These are phyloP conservation scores for Cicer arietinum DNA, from an alignment of 306 rosid genomes.

Conservation along the genomic window DNA sequence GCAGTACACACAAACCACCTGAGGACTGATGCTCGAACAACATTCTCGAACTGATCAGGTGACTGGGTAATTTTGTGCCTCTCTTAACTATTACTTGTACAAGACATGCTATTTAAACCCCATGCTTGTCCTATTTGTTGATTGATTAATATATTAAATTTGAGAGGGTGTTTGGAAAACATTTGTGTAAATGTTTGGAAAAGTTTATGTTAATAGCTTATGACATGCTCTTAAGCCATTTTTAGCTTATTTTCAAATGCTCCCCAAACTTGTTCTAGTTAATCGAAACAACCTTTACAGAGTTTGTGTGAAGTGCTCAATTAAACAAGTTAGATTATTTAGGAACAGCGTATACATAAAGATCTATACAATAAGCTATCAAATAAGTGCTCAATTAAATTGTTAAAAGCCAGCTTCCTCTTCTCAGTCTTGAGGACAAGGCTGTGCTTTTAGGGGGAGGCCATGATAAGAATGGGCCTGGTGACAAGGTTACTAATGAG, in stretches of 20 bases:
- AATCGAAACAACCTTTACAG: not conserved
- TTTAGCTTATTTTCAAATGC: not conserved
- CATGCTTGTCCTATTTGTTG: slow-evolving; percentile 10
- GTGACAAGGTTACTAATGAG: too few species aligned
- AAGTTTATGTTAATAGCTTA: not conserved
- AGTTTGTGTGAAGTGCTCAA: not conserved
- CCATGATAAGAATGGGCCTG: too few species aligned
- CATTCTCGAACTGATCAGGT: slow-evolving; percentile 26
- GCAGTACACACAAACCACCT: not conserved
- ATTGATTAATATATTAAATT: slow-evolving; percentile 9
- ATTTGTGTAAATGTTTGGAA: not conserved
- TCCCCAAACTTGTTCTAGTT: not conserved
- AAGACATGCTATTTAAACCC: too few species aligned
- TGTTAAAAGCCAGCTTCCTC: not conserved
- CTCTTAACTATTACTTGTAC: slow-evolving; percentile 12
- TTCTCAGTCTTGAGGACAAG: too few species aligned
- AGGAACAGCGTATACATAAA: not conserved
- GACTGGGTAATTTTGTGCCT: slow-evolving; percentile 20
- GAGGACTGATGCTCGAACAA: not conserved
- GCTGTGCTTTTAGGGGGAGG: too few species aligned
- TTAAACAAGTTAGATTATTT: not conserved
- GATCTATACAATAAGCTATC: not conserved
- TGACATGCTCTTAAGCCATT: not conserved
- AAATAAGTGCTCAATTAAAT: not conserved
- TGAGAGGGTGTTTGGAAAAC: slow-evolving; percentile 17